Evolutionary conservation across 2,329 filamentous ascomycete species (phyloP).

Genomic region (Sarocladium oryzae): DNA sequence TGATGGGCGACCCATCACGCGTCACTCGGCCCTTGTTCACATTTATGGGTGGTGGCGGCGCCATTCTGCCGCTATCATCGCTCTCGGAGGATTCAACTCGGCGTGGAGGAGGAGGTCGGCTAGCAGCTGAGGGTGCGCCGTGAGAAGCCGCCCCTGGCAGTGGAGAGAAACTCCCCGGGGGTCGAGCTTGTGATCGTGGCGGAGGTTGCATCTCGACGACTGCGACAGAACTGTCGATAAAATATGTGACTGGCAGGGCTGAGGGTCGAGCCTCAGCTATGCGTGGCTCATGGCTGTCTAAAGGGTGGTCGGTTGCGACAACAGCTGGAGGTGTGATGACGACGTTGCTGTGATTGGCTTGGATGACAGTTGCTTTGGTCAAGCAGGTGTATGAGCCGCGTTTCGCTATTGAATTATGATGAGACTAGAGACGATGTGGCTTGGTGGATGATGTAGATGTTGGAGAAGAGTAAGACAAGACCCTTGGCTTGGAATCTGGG

Average conservation of each 20-base stretch:
- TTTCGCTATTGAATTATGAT: no score
- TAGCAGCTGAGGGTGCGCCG: slow-evolving; percentile 17
- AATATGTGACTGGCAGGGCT: background rate
- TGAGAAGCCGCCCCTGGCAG: slow-evolving; percentile 30
- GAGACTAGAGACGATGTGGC: no score
- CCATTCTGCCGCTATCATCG: slow-evolving; percentile 17
- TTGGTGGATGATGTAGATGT: slow-evolving; percentile 1
- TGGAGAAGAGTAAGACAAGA: background rate
- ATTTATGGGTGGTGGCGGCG: slow-evolving; percentile 28
- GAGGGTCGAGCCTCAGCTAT: slow-evolving; percentile 7
- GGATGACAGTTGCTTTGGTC: no score
- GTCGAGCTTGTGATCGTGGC: slow-evolving; percentile 36
- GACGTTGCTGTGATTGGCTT: background rate
- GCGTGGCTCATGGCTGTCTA: background rate
- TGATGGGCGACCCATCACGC: slow-evolving; percentile 30
- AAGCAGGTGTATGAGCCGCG: no score
- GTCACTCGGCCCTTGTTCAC: slow-evolving; percentile 39
- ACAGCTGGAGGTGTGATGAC: background rate
- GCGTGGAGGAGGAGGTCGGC: slow-evolving; percentile 27
- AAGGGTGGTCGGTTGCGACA: background rate
- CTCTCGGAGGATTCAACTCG: slow-evolving; percentile 24
- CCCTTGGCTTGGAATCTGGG: background rate
- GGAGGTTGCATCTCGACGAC: slow-evolving; percentile 39
- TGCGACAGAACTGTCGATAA: slow-evolving; percentile 13
- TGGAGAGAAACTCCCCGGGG: slow-evolving; percentile 51